phyloP scores from a whole-genome alignment of 495 filamentous ascomycete species.

The Xylaria telfairii region DNA sequence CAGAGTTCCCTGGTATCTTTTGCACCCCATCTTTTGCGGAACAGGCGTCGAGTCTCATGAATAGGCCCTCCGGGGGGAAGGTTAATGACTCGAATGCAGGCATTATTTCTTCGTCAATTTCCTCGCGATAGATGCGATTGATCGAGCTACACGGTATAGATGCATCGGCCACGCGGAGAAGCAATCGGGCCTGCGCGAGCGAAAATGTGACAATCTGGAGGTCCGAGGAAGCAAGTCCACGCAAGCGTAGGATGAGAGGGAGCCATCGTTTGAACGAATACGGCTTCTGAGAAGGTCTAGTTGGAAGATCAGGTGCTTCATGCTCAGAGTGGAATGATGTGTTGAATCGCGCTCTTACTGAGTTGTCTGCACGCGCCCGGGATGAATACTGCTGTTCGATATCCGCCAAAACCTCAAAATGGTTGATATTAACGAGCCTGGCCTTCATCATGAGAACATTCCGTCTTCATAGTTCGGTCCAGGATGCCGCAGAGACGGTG shows the following conservation, averaged over 20 bases:
- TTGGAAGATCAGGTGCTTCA: conserved; percentile 29
- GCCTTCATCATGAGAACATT: conserved; percentile 10
- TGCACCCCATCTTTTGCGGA: conserved; percentile 40
- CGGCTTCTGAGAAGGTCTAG: conserved; percentile 29
- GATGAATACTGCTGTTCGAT: conserved; percentile 15
- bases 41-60: conserved; percentile 42
- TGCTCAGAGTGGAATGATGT: conserved; percentile 31
- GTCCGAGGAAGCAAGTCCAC: conserved; percentile 8
- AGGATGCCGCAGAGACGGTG: not conserved
- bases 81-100: conserved; percentile 25
- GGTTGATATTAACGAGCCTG: conserved; percentile 14
- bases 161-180: conserved; percentile 23
- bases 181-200: conserved; percentile 19
- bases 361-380: not conserved
- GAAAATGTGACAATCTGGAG: conserved; percentile 29
- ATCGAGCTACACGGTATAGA: conserved; percentile 28
- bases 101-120: conserved; percentile 27
- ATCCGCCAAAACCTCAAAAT: conserved; percentile 24
- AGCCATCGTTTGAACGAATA: conserved; percentile 39
- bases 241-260: conserved; percentile 31
- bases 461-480: not conserved
- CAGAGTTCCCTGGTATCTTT: conserved; percentile 25
- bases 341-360: conserved; percentile 30
- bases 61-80: conserved; percentile 37
- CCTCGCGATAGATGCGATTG: conserved; percentile 31